A percentile compares a stretch with the other conserved stretches of the same genome.
These are phyloP conservation scores for Lagenidium sp. DNA, from an alignment of 352 stramenopile genomes.

Conservation along the genomic window DNA sequence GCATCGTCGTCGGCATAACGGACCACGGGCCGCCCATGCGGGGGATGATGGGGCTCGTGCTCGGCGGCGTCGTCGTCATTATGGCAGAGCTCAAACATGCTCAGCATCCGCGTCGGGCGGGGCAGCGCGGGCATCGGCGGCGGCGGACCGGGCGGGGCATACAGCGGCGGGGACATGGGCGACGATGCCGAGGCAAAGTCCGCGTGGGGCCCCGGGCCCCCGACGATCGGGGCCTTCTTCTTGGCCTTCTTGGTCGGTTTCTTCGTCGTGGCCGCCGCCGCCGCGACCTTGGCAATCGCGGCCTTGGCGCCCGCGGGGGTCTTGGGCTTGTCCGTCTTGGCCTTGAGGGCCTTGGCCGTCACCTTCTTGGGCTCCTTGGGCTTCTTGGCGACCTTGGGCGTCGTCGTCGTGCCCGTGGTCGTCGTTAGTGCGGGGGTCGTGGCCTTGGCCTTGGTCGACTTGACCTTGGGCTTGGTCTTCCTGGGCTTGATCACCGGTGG, in stretches of 20 bases:
- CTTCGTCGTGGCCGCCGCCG: background rate
- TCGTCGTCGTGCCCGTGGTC: background rate
- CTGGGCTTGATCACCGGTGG: background rate
- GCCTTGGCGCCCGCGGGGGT: slow-evolving; percentile 1
- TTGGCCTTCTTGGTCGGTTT: slow-evolving; percentile 6
- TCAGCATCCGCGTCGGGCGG: slow-evolving; percentile 50
- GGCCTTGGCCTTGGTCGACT: slow-evolving; percentile 16
- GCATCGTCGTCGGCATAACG: slow-evolving; percentile 7
- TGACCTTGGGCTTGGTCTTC: slow-evolving; percentile 6
- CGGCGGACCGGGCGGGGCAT: background rate
- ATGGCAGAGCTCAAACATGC: slow-evolving; percentile 69
- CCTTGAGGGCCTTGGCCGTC: no score
- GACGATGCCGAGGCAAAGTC: background rate
- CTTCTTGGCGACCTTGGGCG: slow-evolving; percentile 7
- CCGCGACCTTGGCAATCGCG: background rate
- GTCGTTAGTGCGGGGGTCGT: slow-evolving; percentile 7
- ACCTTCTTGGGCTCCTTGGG: no score
- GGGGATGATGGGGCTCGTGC: slow-evolving; percentile 18
- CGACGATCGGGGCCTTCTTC: background rate
- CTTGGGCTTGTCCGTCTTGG: slow-evolving; percentile 4
- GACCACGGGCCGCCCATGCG: background rate
- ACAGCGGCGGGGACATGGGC: background rate
- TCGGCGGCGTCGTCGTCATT: slow-evolving; percentile 31
- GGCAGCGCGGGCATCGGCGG: background rate
- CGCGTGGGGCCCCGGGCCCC: background rate